Percentiles rank a stretch among this genome's conserved stretches.
These are phyloP conservation scores for Wickerhamiella pararugosa DNA, from an alignment of 1,139 yeast species.

Conservation along the genomic window DNA sequence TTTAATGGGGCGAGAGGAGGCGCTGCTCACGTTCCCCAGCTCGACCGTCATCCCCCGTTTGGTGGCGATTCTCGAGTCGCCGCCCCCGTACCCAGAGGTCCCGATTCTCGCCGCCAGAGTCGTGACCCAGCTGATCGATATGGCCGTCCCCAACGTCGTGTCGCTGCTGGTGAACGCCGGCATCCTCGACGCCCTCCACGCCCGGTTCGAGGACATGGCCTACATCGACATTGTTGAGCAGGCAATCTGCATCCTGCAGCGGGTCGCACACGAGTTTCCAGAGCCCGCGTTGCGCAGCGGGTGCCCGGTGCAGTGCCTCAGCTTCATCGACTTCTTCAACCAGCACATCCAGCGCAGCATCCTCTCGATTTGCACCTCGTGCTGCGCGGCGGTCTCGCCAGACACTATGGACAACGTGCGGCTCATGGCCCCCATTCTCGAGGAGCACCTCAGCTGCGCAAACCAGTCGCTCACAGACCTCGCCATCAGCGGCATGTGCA, in stretches of 20 bases:
- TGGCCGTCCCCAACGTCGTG: constrained; percentile 50
- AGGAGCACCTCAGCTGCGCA: constrained; percentile 44
- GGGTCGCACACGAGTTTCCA: constrained; percentile 26
- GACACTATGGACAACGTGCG: constrained; percentile 41
- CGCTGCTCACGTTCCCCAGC: constrained; percentile 37
- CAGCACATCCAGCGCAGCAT: constrained; percentile 83
- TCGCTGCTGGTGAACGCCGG: constrained; percentile 51
- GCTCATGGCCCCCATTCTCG: constrained; percentile 44
- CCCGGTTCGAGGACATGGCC: constrained; percentile 56
- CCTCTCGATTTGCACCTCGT: constrained; percentile 58
- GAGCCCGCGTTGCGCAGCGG: constrained; percentile 30
- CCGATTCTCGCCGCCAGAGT: constrained; percentile 79
- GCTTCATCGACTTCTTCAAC: constrained; percentile 76
- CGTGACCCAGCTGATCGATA: constrained; percentile 61
- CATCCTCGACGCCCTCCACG: constrained; percentile 51
- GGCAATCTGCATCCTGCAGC: constrained; percentile 49
- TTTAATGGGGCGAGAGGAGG: constrained; percentile 26
- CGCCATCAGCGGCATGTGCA: constrained; percentile 52
- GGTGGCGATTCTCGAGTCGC: constrained; percentile 44
- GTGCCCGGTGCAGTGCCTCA: constrained; percentile 53
- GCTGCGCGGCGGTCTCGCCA: constrained; percentile 38
- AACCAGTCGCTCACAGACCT: constrained; percentile 56
- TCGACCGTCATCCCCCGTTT: constrained; percentile 40
- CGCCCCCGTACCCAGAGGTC: constrained; percentile 51
- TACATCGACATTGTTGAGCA: constrained; percentile 90